A percentile compares a stretch with the other conserved stretches of the same genome.
These are phyloP conservation scores for Fragaria vesca DNA, from an alignment of 306 rosid species.

Conservation along the genomic window DNA sequence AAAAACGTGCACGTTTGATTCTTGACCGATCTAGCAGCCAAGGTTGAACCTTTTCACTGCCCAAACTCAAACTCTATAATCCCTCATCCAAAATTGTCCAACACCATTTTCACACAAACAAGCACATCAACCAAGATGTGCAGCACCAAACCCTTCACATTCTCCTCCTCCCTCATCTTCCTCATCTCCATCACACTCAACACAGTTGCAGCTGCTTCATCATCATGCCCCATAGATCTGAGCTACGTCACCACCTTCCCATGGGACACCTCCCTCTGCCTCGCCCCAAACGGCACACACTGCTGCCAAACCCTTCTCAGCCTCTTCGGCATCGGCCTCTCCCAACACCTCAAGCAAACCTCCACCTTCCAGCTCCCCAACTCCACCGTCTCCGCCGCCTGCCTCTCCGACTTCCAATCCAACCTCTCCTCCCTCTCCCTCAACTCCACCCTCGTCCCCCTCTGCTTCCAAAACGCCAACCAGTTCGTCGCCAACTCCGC, in stretches of 20 bases:
- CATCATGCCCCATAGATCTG: conserved; percentile 69
- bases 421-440: conserved; percentile 38
- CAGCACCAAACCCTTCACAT: conserved; percentile 13
- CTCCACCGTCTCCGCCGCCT: conserved; percentile 42
- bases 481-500: conserved; percentile 48
- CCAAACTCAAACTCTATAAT: background rate
- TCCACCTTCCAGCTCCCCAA: conserved; percentile 51
- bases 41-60: background rate
- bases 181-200: conserved; percentile 18
- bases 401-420: conserved; percentile 46
- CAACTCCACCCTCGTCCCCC: conserved; percentile 28
- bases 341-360: conserved; percentile 59
- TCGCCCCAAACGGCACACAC: conserved; percentile 21
- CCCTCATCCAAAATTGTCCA: background rate
- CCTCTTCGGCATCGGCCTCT: conserved; percentile 60
- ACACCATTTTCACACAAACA: background rate
- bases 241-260: conserved; percentile 62
- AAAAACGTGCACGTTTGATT: conserved; percentile 8
- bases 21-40: conserved; percentile 8
- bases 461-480: conserved; percentile 49
- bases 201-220: conserved; percentile 2
- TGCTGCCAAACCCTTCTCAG: conserved; percentile 71
- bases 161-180: background rate
- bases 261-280: conserved; percentile 71
- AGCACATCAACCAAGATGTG: background rate